These are phyloP conservation scores for Ustilago hordei DNA, from an alignment of 1,284 basidiomycete species.

Conservation along the genomic window DNA sequence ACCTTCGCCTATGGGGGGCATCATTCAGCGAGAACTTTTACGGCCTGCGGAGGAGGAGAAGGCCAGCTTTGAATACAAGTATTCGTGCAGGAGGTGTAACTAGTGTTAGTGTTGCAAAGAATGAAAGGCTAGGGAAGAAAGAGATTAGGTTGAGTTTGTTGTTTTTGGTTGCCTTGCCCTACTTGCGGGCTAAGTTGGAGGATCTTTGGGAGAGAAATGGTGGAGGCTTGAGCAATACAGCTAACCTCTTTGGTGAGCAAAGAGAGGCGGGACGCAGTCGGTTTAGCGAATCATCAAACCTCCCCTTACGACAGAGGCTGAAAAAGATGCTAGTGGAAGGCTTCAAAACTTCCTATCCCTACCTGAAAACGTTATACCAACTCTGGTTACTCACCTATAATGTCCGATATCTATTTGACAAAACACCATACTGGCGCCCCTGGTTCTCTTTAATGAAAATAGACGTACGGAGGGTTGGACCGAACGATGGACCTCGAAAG, in stretches of 20 bases:
- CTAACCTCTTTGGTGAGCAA: constrained; percentile 73
- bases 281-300: constrained; percentile 1
- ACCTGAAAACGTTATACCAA: constrained; percentile 81
- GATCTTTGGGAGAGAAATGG: constrained; percentile 91
- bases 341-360: constrained; percentile 77
- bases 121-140: constrained; percentile 45
- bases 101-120: constrained; percentile 11
- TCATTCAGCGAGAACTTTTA: constrained; percentile 95
- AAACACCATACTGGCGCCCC: constrained; percentile 87
- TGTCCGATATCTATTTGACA: constrained; percentile 89
- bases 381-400: constrained; percentile 82
- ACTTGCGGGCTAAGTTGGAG: constrained; percentile 85
- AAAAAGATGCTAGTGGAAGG: constrained; percentile 4
- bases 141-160: constrained; percentile 46
- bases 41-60: constrained; percentile 81
- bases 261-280: neutral
- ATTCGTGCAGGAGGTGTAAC: constrained; percentile 18
- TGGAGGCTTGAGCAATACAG: constrained; percentile 76
- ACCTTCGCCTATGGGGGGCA: constrained; percentile 82
- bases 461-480: constrained; percentile 80
- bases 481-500: constrained; percentile 45
- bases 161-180: constrained; percentile 84
- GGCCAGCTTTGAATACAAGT: constrained; percentile 72
- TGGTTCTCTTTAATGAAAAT: constrained; percentile 88
- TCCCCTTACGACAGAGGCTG: neutral